Evolutionary conservation across 495 filamentous ascomycete genomes (phyloP).

Genomic region (Aspergillus coremiiformis): DNA sequence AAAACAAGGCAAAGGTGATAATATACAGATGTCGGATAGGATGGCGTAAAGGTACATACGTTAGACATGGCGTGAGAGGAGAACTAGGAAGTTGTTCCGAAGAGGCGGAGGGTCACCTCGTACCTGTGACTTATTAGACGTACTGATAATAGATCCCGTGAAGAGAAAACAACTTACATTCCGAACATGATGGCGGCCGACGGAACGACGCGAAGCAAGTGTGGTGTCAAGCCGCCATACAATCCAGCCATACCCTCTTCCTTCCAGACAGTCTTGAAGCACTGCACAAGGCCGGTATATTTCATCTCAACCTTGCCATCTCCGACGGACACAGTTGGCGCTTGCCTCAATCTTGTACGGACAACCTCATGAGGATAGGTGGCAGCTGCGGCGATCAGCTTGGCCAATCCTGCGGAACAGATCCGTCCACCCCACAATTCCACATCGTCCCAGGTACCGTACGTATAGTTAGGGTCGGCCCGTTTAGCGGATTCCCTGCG

Average conservation of each 20-base stretch:
- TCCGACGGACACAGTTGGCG: constrained; percentile 36
- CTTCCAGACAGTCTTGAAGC: constrained; percentile 45
- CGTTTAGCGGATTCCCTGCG: constrained; percentile 32
- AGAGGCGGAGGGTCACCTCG: constrained; percentile 60
- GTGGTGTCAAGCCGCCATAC: constrained; percentile 53
- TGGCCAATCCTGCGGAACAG: constrained; percentile 45
- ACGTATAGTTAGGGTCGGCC: constrained; percentile 16
- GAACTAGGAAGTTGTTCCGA: constrained; percentile 1
- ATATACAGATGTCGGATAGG: neutral
- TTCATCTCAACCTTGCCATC: constrained; percentile 37
- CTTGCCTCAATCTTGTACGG: constrained; percentile 48
- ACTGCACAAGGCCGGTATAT: constrained; percentile 49
- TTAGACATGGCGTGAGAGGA: neutral
- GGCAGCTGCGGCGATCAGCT: constrained; percentile 48
- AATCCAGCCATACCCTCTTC: constrained; percentile 50
- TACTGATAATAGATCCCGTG: neutral
- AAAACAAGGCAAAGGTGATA: neutral
- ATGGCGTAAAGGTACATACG: neutral
- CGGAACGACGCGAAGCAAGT: constrained; percentile 59
- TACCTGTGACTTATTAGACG: constrained; percentile 31
- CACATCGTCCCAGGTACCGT: constrained; percentile 39
- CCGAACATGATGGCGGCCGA: constrained; percentile 93
- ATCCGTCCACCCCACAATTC: constrained; percentile 44
- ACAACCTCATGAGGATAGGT: constrained; percentile 57
- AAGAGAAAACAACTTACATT: constrained; percentile 44